Evolutionary conservation across 2,329 filamentous ascomycete species (phyloP).

Genomic region (Phialocephala sp.): DNA sequence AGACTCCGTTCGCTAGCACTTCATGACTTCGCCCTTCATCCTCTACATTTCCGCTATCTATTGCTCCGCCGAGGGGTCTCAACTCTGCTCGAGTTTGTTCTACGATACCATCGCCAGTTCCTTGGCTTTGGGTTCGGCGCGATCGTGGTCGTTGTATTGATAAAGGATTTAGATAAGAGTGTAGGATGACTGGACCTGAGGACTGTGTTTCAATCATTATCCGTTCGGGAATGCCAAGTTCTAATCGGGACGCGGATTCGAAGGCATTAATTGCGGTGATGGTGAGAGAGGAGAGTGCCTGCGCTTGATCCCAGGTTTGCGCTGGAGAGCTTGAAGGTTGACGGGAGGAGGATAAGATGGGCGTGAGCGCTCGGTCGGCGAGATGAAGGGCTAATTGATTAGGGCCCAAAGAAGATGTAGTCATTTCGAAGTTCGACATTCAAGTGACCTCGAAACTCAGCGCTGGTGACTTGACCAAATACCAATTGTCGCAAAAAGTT

Average conservation of each 20-base stretch:
- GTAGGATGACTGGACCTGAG: slow-evolving; percentile 45
- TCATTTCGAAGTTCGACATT: background rate
- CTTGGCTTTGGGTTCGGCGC: slow-evolving; percentile 4
- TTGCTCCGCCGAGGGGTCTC: slow-evolving; percentile 34
- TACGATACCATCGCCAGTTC: slow-evolving; percentile 24
- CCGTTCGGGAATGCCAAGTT: slow-evolving; percentile 59
- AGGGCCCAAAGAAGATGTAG: slow-evolving; percentile 9
- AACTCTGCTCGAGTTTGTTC: slow-evolving; percentile 35
- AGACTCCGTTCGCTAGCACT: slow-evolving; percentile 28
- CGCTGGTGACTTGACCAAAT: background rate
- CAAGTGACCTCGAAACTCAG: background rate
- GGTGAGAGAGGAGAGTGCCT: slow-evolving; percentile 59
- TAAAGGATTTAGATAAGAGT: slow-evolving; percentile 53
- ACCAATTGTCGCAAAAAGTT: background rate
- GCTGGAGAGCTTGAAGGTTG: slow-evolving; percentile 18
- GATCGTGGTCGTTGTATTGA: slow-evolving; percentile 21
- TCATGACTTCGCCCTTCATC: slow-evolving; percentile 20
- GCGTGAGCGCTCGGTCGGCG: slow-evolving; percentile 60
- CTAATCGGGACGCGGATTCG: slow-evolving; percentile 58
- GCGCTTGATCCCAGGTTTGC: slow-evolving; percentile 41
- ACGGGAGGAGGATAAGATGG: slow-evolving; percentile 53
- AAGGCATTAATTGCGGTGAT: slow-evolving; percentile 58
- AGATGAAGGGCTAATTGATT: slow-evolving; percentile 45
- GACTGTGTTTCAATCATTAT: slow-evolving; percentile 62
- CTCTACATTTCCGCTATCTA: slow-evolving; percentile 21